Evolutionary conservation across 192 early-diverging fungal genomes (phyloP).

Genomic region (Podila clonocystis): DNA sequence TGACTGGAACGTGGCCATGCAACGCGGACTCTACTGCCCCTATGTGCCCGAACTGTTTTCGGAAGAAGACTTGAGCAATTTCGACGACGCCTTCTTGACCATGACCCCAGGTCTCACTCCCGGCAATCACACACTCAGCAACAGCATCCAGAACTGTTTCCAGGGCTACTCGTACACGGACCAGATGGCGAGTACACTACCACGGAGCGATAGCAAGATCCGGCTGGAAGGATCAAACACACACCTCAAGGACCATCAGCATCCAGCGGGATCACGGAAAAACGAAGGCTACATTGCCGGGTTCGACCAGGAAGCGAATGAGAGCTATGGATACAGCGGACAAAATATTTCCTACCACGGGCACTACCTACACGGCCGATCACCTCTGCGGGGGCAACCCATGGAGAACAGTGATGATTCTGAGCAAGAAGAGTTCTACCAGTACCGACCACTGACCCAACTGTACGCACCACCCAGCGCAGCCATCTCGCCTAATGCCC

Average conservation of each 20-base stretch:
- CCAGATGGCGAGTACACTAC: constrained; percentile 27
- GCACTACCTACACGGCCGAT: constrained; percentile 3
- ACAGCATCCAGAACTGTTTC: constrained; percentile 51
- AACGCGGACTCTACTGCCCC: constrained; percentile 66
- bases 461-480: constrained; percentile 32
- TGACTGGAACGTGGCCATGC: constrained; percentile 78
- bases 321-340: background rate
- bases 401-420: background rate
- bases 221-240: constrained; percentile 6
- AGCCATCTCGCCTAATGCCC: constrained; percentile 9
- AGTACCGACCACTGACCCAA: constrained; percentile 13
- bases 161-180: constrained; percentile 51
- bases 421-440: constrained; percentile 6
- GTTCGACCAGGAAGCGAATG: constrained; percentile 19
- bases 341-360: constrained; percentile 17
- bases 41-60: constrained; percentile 72
- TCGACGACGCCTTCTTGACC: constrained; percentile 63
- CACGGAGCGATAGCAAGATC: constrained; percentile 40
- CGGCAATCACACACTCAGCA: constrained; percentile 41
- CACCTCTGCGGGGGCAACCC: background rate
- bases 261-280: background rate
- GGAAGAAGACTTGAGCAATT: constrained; percentile 63
- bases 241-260: background rate
- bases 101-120: constrained; percentile 58
- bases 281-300: constrained; percentile 13